A percentile compares a stretch with the other conserved stretches of the same genome.
phyloP scores from a whole-genome alignment of 2,329 filamentous ascomycete genomes.

The Leptographium galeiforme region DNA sequence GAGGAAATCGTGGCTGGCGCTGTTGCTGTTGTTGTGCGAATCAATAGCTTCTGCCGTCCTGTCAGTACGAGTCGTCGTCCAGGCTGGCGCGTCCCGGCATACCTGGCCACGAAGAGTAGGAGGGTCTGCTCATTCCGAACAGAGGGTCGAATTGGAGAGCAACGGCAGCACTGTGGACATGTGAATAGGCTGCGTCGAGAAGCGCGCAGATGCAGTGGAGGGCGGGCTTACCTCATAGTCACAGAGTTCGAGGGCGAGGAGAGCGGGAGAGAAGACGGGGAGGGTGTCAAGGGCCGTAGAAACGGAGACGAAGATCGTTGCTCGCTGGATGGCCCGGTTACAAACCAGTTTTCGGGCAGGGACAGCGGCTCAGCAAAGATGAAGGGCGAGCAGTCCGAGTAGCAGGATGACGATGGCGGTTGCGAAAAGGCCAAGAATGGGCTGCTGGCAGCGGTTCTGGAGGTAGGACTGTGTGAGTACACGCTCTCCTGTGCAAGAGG shows the following conservation, averaged over 20 bases:
- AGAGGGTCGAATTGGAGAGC: slow-evolving; percentile 11
- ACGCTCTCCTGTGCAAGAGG: slow-evolving; percentile 17
- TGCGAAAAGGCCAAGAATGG: not conserved
- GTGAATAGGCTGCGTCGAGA: not conserved
- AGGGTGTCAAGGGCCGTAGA: not conserved
- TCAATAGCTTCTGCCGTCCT: slow-evolving; percentile 16
- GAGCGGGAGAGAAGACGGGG: not conserved
- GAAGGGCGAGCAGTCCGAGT: not conserved
- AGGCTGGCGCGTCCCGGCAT: not conserved
- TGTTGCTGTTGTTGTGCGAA: slow-evolving; percentile 9
- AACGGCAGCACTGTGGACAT: slow-evolving; percentile 9
- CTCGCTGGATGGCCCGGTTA: not conserved
- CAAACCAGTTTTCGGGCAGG: not conserved
- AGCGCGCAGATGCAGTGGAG: not conserved
- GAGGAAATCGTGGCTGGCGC: slow-evolving; percentile 19
- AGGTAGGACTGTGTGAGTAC: slow-evolving; percentile 18
- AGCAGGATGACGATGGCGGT: slow-evolving; percentile 11
- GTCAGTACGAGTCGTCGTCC: not conserved
- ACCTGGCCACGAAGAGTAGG: slow-evolving; percentile 11
- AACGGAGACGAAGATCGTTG: not conserved
- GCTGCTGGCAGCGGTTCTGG: slow-evolving; percentile 14
- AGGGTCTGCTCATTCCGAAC: slow-evolving; percentile 11
- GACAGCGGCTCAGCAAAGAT: not conserved
- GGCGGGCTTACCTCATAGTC: not conserved
- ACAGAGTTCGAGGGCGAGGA: not conserved